Conservation (phyloP, 1,139 yeast species). For the Blastobotrys aristatus region DNA sequence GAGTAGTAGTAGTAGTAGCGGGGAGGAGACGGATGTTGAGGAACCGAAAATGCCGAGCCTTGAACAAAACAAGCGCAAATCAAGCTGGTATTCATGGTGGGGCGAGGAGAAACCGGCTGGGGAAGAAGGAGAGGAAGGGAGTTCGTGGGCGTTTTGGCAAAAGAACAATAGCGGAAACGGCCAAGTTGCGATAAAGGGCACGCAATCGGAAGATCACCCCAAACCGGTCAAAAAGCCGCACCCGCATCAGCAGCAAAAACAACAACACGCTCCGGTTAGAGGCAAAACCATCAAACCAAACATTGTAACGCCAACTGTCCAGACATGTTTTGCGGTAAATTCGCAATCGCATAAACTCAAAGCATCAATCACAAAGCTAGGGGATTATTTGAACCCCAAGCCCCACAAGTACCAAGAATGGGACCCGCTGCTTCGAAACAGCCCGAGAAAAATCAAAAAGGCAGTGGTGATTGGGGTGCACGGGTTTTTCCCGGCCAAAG, state of each 20-base stretch:
- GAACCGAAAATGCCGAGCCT: background rate
- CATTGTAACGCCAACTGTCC: conserved; percentile 30
- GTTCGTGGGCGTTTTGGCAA: conserved; percentile 36
- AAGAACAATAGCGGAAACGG: conserved; percentile 24
- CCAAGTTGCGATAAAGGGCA: conserved; percentile 38
- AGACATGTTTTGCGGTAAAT: conserved; percentile 27
- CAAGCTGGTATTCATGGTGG: conserved; percentile 18
- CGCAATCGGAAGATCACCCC: conserved; percentile 34
- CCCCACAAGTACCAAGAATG: conserved; percentile 16
- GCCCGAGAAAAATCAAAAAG: conserved; percentile 34
- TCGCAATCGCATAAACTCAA: conserved; percentile 22
- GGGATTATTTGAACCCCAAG: conserved; percentile 24
- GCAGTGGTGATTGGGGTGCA: conserved; percentile 87
- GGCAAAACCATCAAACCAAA: conserved; percentile 24
- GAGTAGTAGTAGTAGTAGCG: background rate
- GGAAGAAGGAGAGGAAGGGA: background rate
- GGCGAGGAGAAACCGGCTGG: background rate
- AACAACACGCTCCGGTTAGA: no score
- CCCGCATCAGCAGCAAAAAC: background rate
- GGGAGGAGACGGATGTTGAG: background rate
- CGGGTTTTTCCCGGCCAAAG: conserved; percentile 87
- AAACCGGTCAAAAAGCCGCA: background rate
- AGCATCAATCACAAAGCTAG: conserved; percentile 22
- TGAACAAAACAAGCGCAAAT: background rate
- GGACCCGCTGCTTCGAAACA: conserved; percentile 21